Percentiles rank a stretch among this genome's conserved stretches.
phyloP scores from a whole-genome alignment of 208 protist genomes.

The Leptomonas pyrrhocoris region DNA sequence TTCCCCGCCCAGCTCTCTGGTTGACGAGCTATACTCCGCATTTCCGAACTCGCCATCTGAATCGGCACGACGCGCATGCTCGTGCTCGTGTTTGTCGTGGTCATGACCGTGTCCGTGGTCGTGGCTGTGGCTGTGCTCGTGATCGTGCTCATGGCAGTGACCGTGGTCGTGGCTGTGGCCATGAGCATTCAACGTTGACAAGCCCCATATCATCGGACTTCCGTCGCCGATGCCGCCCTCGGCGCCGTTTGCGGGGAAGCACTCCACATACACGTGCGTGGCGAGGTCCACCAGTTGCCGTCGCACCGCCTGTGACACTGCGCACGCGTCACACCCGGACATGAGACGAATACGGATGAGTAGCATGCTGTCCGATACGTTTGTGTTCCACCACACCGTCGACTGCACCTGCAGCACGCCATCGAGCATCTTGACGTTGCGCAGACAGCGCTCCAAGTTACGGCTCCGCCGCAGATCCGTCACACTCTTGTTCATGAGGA shows the following conservation, averaged over 20 bases:
- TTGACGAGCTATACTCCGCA: background rate
- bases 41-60: background rate
- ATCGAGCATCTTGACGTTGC: slow-evolving; percentile 40
- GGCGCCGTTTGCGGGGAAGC: slow-evolving; percentile 28
- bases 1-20: background rate
- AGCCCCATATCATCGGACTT: slow-evolving; percentile 6
- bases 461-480: slow-evolving; percentile 19
- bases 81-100: background rate
- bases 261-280: slow-evolving; percentile 69
- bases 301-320: slow-evolving; percentile 39
- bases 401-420: slow-evolving; percentile 68
- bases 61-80: background rate
- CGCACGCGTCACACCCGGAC: slow-evolving; percentile 42
- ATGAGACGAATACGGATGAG: slow-evolving; percentile 54
- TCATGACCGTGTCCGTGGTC: background rate
- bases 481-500: slow-evolving; percentile 73
- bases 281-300: slow-evolving; percentile 41
- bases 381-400: slow-evolving; percentile 53
- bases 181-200: background rate
- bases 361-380: slow-evolving; percentile 50
- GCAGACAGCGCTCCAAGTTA: slow-evolving; percentile 48
- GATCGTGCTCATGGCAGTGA: slow-evolving; percentile 2
- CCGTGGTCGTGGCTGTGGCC: slow-evolving; percentile 26
- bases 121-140: slow-evolving; percentile 1
- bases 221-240: slow-evolving; percentile 9